These are phyloP conservation scores for Aspergillus glaucus DNA, from an alignment of 2,329 filamentous ascomycete genomes.

Conservation along the genomic window DNA sequence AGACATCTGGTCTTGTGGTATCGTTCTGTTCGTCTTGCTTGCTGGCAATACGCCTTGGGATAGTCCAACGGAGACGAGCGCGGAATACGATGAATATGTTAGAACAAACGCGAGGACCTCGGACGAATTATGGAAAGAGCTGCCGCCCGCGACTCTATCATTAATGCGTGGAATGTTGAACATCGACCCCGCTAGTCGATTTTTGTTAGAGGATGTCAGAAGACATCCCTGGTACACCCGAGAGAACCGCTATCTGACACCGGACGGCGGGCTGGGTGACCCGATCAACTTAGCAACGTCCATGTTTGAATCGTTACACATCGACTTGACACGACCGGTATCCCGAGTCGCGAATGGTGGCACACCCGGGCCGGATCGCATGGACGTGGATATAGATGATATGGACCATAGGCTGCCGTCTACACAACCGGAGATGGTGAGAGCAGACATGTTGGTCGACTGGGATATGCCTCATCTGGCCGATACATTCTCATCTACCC, in stretches of 20 bases:
- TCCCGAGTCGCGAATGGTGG: conserved; percentile 35
- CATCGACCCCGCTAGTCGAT: conserved; percentile 66
- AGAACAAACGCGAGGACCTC: conserved; percentile 71
- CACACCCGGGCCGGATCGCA: conserved; percentile 47
- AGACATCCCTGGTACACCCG: conserved; percentile 93
- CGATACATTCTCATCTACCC: conserved; percentile 40
- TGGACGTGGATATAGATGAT: conserved; percentile 60
- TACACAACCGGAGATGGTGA: conserved; percentile 78
- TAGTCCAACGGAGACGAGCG: conserved; percentile 76
- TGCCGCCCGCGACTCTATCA: conserved; percentile 69
- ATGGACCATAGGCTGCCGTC: conserved; percentile 56
- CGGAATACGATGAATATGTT: conserved; percentile 85
- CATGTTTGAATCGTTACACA: conserved; percentile 85
- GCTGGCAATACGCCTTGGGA: conserved; percentile 99
- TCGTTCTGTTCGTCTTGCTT: conserved; percentile 92
- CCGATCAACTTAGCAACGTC: conserved; percentile 82
- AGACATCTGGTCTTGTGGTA: conserved; percentile 95
- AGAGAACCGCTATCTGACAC: conserved; percentile 66
- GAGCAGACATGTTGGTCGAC: conserved; percentile 71
- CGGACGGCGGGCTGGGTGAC: conserved; percentile 69
- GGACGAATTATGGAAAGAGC: conserved; percentile 76
- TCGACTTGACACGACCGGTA: conserved; percentile 72
- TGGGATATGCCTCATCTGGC: conserved; percentile 70
- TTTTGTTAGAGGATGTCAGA: conserved; percentile 78
- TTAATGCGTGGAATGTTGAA: conserved; percentile 90